Conservation (phyloP, 176 grass and related monocot species). For the Areca catechu region DNA sequence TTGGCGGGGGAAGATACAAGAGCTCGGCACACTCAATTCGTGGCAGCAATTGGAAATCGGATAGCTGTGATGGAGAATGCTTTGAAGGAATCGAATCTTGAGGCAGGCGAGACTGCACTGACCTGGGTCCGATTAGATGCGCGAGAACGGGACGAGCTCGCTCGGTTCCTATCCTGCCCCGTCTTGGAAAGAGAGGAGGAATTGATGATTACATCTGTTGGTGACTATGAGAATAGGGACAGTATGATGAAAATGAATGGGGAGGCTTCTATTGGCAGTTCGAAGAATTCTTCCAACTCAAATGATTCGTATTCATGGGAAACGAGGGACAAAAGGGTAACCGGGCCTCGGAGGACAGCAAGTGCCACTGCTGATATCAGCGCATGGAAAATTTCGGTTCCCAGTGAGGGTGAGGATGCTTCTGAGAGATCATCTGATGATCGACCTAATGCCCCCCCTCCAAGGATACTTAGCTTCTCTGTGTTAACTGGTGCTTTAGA, state of each 20-base stretch:
- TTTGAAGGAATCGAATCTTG: constrained; percentile 42
- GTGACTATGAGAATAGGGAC: constrained; percentile 27
- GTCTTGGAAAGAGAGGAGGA: constrained; percentile 27
- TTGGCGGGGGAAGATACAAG: constrained; percentile 54
- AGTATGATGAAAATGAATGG: constrained; percentile 36
- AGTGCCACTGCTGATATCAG: constrained; percentile 71
- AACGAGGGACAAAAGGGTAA: constrained; percentile 22
- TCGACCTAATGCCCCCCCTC: constrained; percentile 30
- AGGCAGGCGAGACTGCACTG: constrained; percentile 24
- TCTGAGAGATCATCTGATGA: constrained; percentile 42
- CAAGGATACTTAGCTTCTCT: constrained; percentile 47
- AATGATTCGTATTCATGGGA: constrained; percentile 32
- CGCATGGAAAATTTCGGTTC: constrained; percentile 50
- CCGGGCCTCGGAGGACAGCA: constrained; percentile 44
- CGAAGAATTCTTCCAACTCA: constrained; percentile 43
- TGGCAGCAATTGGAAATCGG: constrained; percentile 48
- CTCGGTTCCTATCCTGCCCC: constrained; percentile 41
- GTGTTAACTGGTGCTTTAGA: constrained; percentile 40
- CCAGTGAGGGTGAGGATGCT: constrained; percentile 45
- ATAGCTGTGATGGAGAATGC: constrained; percentile 65
- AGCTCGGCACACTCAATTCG: constrained; percentile 53
- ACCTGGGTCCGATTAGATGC: constrained; percentile 72
- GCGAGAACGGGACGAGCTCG: constrained; percentile 66
- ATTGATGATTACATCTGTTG: constrained; percentile 23
- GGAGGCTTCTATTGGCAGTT: constrained; percentile 39